These are phyloP conservation scores for Solanum pimpinellifolium DNA, from an alignment of 257 asterid genomes.

Conservation along the genomic window DNA sequence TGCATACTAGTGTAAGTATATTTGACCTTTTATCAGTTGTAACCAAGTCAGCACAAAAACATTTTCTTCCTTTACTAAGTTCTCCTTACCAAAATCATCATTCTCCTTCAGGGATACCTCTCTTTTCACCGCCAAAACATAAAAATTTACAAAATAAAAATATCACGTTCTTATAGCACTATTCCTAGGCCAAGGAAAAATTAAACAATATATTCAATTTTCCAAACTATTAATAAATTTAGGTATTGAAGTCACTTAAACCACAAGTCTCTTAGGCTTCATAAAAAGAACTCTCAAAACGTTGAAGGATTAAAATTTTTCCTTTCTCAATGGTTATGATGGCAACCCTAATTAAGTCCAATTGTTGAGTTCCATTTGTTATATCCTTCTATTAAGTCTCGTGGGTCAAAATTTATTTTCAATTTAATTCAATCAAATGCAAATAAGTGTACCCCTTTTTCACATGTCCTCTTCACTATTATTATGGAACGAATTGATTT, in stretches of 20 bases:
- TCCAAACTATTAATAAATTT: background rate
- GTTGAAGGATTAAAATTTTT: background rate
- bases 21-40: too few species aligned
- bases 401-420: background rate
- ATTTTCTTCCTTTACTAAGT: too few species aligned
- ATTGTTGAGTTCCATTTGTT: background rate
- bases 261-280: background rate
- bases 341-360: background rate
- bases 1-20: too few species aligned
- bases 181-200: slow-evolving; percentile 14
- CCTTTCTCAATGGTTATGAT: background rate
- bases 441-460: background rate
- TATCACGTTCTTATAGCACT: slow-evolving; percentile 6
- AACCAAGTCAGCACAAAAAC: too few species aligned
- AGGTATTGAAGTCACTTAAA: slow-evolving; percentile 1
- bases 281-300: background rate
- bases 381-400: background rate
- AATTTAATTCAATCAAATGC: background rate
- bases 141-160: too few species aligned
- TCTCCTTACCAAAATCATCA: too few species aligned
- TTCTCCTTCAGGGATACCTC: background rate
- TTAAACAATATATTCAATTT: slow-evolving; percentile 9
- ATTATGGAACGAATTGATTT: background rate
- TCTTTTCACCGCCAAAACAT: background rate
- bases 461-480: background rate